Evolutionary conservation across 768 basidiomycete species (phyloP).

Genomic region (Lactarius evosmus): DNA sequence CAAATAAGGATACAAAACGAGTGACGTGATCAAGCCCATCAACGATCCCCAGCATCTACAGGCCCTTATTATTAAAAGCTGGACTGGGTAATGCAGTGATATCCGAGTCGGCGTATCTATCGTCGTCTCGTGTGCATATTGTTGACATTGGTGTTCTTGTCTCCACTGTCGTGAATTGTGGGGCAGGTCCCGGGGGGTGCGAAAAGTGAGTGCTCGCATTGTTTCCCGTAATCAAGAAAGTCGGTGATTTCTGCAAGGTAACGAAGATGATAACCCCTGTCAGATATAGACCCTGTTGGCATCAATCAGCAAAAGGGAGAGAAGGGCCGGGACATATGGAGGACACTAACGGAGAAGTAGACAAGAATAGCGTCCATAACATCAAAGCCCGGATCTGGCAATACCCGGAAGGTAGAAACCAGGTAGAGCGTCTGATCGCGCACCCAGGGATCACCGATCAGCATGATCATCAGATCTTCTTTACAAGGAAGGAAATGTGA

Average conservation of each 20-base stretch:
- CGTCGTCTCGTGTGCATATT: neutral
- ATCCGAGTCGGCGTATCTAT: neutral
- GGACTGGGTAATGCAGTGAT: constrained; percentile 1
- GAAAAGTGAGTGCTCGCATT: neutral
- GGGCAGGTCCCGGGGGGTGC: too few species aligned
- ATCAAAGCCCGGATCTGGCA: constrained; percentile 16
- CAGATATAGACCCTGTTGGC: constrained; percentile 15
- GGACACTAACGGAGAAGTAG: constrained; percentile 16
- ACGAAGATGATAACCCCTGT: constrained; percentile 19
- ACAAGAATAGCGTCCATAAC: constrained; percentile 15
- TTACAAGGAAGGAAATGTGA: neutral
- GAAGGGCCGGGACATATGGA: neutral
- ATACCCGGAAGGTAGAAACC: neutral
- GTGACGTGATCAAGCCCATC: neutral
- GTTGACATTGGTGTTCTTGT: constrained; percentile 7
- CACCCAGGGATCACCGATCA: neutral
- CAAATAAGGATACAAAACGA: constrained; percentile 6
- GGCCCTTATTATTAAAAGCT: neutral
- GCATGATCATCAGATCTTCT: neutral
- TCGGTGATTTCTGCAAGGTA: constrained; percentile 14
- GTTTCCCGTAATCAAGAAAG: constrained; percentile 6
- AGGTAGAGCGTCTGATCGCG: constrained; percentile 12
- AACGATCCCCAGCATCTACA: neutral
- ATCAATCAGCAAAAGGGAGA: neutral
- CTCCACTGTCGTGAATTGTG: neutral